Base-by-base conservation (phyloP, 768 basidiomycete genomes). In the Pleurotus ostreatus region DNA sequence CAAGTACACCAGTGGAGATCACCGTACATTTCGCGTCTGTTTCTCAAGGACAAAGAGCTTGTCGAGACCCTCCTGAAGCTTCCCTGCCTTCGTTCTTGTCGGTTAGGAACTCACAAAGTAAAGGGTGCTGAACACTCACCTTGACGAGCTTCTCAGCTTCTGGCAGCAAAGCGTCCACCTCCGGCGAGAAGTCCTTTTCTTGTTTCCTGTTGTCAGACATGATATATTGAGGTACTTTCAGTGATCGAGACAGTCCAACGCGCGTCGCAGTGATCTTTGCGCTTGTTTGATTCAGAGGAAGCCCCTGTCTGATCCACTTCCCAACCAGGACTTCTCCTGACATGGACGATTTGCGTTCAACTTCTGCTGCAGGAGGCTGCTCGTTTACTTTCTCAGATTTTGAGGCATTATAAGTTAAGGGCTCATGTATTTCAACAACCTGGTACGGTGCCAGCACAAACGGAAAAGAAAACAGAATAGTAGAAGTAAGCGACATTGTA, bases 21-120 rank as follows among this genome's bases (percentile, higher is more conserved):
- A 3, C 73, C 83, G 44, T 56, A 92, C 97, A 75, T 98, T 98
- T 77, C 97, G 81, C 2, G 96, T 89, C 70, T 97, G 95, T 73
- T 98, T 98, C 75, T 99, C 97, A 4, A 98, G 78, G 1, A 75
- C 72, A 56, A 94, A 79, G 56, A 98, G 83, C 74, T 90, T 93
- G 72, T 99, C 96, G 30, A 98, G 74, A 20, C 88, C 92, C 26
- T 92, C 89, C 66, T 92, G 84, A 46, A 94, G 78, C 70, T 85
- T 87, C 22, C 89, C 92, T 57, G 85, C 75, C 94, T 96, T 67
- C 13, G 30, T 18, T 9, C 18, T 15, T 22, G 52, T 56, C 26
- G 47, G 38, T 22, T 13, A 37, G 43, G 2, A 39, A 37, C 7
- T 23, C 9, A 5, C 39, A 23, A 37, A 6, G 40, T 20, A 25